Base-by-base conservation (phyloP, 768 basidiomycete genomes). In the Rickenella mellea region DNA sequence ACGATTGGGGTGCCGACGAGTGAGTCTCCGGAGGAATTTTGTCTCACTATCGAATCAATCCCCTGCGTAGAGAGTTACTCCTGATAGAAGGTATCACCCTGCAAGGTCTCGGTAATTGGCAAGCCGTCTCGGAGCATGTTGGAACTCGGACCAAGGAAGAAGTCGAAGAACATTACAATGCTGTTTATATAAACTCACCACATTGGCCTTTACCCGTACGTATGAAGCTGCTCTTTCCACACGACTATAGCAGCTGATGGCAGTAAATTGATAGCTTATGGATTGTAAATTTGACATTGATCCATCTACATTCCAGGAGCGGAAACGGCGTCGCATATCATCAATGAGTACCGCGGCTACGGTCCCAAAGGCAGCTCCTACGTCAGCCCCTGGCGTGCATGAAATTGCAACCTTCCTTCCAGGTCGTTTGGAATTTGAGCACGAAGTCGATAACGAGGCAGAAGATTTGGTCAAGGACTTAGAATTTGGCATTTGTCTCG, bases 1-100 rank as follows among this genome's bases (percentile, higher is more conserved):
- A 83, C 43, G 90, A 94, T 58, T 98, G 94, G 96, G 94, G 92
- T 28, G 94, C 93, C 7, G 94, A 98, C 60, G 94, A 99, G 89
- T 91, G 52, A 61, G 80, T 67, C 4, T 20, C 25, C 24, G 10
- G 19, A 36, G 4, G 24, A 36, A 31, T 30, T 25, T n/a, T 37
- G 9, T 32, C 24, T 26, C 39, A 19, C n/a, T n/a, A n/a, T n/a
- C n/a, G n/a, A 39, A 40, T 49, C 46, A 20, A 50, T 21, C n/a
- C 24, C 1, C 30, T 22, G 22, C 5, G 19, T 51, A 93, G 90
- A 64, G 94, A 99, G 58, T 70, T 98, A 2, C 66, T 94, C 6
- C 67, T 99, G 14, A 67, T 97, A 33, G 90, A 93, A 42, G 96
- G 92, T 24, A 79, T 92, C 25, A 74, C 86, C 6, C 71, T 76